Conservation (phyloP, 2,329 filamentous ascomycete genomes). For the Aspergillus candidus region DNA sequence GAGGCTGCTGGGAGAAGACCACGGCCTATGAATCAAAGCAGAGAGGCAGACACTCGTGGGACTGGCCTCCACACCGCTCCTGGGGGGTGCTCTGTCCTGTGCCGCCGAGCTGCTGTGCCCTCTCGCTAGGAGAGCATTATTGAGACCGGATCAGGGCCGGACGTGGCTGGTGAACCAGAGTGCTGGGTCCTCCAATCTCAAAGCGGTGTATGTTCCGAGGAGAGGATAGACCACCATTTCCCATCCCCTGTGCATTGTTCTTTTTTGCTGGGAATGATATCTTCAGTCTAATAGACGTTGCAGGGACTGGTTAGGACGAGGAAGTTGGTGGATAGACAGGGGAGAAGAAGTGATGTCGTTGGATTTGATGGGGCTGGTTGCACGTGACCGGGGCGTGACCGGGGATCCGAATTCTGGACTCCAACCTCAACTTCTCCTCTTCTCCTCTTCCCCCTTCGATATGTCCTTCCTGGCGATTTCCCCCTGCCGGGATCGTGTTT, state of each 20-base stretch:
- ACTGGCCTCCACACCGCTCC: slow-evolving; percentile 1
- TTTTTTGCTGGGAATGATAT: no score
- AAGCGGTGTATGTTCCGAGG: slow-evolving; percentile 9
- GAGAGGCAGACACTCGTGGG: not conserved
- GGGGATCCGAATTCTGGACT: not conserved
- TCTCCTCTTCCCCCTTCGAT: not conserved
- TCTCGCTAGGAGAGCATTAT: slow-evolving; percentile 1
- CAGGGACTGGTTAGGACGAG: no score
- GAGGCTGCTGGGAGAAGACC: not conserved
- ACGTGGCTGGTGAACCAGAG: slow-evolving; percentile 8
- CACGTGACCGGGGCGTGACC: slow-evolving; percentile 1
- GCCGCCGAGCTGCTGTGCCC: slow-evolving; percentile 8
- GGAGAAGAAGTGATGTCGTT: no score
- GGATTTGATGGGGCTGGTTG: no score
- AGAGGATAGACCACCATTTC: not conserved
- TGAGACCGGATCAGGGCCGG: no score
- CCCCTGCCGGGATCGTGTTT: not conserved
- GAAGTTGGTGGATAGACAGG: no score
- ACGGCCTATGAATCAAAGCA: not conserved
- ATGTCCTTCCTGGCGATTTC: no score
- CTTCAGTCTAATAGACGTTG: no score
- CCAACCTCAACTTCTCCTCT: not conserved
- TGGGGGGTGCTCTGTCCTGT: slow-evolving; percentile 4
- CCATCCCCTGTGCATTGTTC: no score
- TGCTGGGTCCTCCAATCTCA: slow-evolving; percentile 12